A percentile compares a stretch with the other conserved stretches of the same genome.
Conservation (phyloP, 805 yeast genomes). For the Nakazawaea anatomiae region DNA sequence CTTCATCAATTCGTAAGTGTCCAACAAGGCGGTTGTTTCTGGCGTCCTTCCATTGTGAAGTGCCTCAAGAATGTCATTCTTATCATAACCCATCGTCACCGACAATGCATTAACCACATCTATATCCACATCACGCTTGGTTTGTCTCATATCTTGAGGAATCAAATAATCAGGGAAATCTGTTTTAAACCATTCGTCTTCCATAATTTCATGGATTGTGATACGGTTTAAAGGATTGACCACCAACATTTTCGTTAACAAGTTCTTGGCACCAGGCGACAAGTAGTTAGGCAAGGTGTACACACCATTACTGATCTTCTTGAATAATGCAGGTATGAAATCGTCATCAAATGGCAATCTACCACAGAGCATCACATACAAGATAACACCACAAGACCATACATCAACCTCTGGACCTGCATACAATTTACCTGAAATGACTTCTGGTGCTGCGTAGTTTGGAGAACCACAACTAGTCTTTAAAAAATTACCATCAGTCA, state of each 20-base stretch:
- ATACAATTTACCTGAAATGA: conserved; percentile 86
- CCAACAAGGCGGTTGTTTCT: conserved; percentile 71
- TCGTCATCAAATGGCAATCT: conserved; percentile 95
- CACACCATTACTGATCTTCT: conserved; percentile 88
- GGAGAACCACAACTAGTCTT: conserved; percentile 97
- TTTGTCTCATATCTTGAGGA: conserved; percentile 44
- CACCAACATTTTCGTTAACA: conserved; percentile 85
- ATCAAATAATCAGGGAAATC: conserved; percentile 75
- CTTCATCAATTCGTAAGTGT: conserved; percentile 77
- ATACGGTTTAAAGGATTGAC: conserved; percentile 93
- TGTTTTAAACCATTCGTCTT: conserved; percentile 88
- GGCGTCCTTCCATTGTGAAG: conserved; percentile 30
- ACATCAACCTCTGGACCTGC: conserved; percentile 99
- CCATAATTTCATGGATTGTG: conserved; percentile 86
- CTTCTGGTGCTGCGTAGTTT: conserved; percentile 97
- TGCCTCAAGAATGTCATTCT: conserved; percentile 75
- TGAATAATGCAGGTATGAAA: conserved; percentile 88
- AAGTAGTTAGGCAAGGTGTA: conserved; percentile 85
- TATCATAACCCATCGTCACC: conserved; percentile 83
- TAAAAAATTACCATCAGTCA: conserved; percentile 96
- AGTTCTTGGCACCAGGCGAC: conserved; percentile 76
- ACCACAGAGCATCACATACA: conserved; percentile 94
- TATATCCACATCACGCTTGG: conserved; percentile 54
- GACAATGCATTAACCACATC: conserved; percentile 69
- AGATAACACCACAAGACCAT: conserved; percentile 94